Base-by-base conservation (phyloP, 2,329 filamentous ascomycete species). In the Talaromyces sp. region DNA sequence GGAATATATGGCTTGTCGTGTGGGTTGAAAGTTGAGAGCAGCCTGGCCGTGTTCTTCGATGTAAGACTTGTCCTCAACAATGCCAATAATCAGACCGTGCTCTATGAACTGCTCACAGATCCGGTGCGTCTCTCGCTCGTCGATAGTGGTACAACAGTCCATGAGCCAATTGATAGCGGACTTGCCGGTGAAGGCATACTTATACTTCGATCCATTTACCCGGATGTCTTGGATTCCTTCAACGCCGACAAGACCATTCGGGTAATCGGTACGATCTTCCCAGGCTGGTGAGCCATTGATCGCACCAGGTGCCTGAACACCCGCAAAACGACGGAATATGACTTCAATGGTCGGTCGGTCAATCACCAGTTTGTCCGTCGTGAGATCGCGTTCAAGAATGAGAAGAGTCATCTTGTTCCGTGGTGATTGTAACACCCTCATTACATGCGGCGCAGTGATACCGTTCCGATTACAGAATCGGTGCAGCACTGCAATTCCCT, bases 61-160 rank as follows among this genome's bases (percentile, higher is more conserved):
- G n/a, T 88, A 90, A n/a, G 83, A 78, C 70, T 87, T 84, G 72
- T 94, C 91, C 68, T 87, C 85, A 64, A 89, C 85, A 22, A 93
- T 81, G 59, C 88, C 84, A 72, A 89, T 88, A 70, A 98, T 93
- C 67, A 98, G 82, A 60, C 91, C 90, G 71, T 93, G 90, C 72
- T 93, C 88, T 71, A 97, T 85, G 75, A 98, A 98, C 37, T 93
- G 82, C 37, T 89, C 87, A n/a, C 90, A 90, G 68, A 98, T 88
- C 75, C 97, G 91, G 67, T 88, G 83, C 0, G 91, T 91, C 78
- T 98, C 95, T 58, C 91, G 86, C 67, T 90, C 89, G 76, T 98
- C 94, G 39, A 98, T 92, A 41, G 93, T 95, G 0, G 93, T 97
- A 71, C 90, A 96, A 81, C 94, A 98, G 79, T 98, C 93, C 89